phyloP scores from a whole-genome alignment of 2,329 filamentous ascomycete species.

The Neodidymelliopsis sp. region DNA sequence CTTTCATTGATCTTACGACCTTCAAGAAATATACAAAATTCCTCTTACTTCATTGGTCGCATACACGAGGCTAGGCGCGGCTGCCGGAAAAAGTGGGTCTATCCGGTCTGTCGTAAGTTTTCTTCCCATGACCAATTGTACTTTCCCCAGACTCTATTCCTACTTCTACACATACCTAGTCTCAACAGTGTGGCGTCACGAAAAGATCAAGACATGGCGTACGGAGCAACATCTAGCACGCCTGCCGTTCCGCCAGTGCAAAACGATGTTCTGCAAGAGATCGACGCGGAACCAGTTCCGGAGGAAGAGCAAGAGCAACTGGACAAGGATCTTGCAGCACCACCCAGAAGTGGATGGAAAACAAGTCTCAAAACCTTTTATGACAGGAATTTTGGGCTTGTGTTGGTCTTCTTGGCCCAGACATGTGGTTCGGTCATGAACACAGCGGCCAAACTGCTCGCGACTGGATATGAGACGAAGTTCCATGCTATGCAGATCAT shows the following conservation, averaged over 20 bases:
- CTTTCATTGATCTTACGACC: too few species aligned
- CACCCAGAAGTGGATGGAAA: conserved; percentile 3
- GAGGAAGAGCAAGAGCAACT: conserved; percentile 7
- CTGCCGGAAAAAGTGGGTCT: conserved; percentile 8
- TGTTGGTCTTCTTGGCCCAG: conserved; percentile 35
- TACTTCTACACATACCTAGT: background rate
- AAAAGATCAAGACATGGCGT: conserved; percentile 15
- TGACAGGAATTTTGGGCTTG: conserved; percentile 33
- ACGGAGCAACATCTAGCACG: conserved; percentile 17
- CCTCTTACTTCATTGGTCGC: too few species aligned
- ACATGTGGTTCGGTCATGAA: conserved; percentile 51
- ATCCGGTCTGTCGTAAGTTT: background rate
- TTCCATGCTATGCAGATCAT: conserved; percentile 65
- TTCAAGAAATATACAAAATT: too few species aligned
- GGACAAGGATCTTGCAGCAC: conserved; percentile 8
- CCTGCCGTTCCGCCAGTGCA: background rate
- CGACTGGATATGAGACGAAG: conserved; percentile 34
- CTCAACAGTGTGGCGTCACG: background rate
- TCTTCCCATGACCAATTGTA: conserved; percentile 1
- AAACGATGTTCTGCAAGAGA: conserved; percentile 4
- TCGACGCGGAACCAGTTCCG: conserved; percentile 12
- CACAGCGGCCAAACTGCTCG: conserved; percentile 33
- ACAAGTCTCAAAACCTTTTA: conserved; percentile 25
- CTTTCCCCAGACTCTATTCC: background rate
- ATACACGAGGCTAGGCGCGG: conserved; percentile 14